These are phyloP conservation scores for Aspergillus sp. DNA, from an alignment of 2,329 filamentous ascomycete genomes.

Conservation along the genomic window DNA sequence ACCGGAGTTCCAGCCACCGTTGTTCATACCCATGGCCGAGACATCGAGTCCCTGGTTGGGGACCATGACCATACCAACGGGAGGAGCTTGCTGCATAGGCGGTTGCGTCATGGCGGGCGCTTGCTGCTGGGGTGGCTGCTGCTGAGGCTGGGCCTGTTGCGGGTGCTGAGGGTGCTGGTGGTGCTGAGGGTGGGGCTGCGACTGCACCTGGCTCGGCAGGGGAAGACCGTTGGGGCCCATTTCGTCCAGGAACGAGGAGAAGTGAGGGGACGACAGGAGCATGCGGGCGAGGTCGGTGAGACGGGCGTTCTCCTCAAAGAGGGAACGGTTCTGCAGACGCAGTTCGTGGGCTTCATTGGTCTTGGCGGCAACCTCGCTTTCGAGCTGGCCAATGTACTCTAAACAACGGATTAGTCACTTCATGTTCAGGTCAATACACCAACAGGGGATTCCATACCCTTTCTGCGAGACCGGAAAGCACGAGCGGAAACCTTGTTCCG, in stretches of 20 bases:
- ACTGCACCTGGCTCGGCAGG: slow-evolving; percentile 40
- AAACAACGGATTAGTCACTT: slow-evolving; percentile 52
- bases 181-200: slow-evolving; percentile 37
- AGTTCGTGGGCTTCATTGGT: slow-evolving; percentile 81
- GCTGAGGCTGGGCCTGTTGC: slow-evolving; percentile 42
- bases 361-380: slow-evolving; percentile 82
- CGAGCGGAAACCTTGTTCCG: slow-evolving; percentile 98
- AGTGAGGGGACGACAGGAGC: slow-evolving; percentile 77
- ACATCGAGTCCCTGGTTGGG: slow-evolving; percentile 78
- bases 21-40: slow-evolving; percentile 65
- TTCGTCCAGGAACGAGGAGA: slow-evolving; percentile 76
- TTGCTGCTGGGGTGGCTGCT: slow-evolving; percentile 43
- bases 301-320: slow-evolving; percentile 83
- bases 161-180: slow-evolving; percentile 41
- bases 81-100: slow-evolving; percentile 58
- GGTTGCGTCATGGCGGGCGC: slow-evolving; percentile 38
- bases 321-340: slow-evolving; percentile 74
- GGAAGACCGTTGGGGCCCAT: slow-evolving; percentile 62
- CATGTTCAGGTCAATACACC: not conserved
- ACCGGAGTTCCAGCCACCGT: slow-evolving; percentile 47
- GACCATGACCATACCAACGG: slow-evolving; percentile 77
- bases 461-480: slow-evolving; percentile 95
- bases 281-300: slow-evolving; percentile 76
- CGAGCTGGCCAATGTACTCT: slow-evolving; percentile 98
- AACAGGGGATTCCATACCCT: slow-evolving; percentile 65